Percentiles rank a stretch among this genome's conserved stretches.
These are phyloP conservation scores for Spathaspora hagerdaliae DNA, from an alignment of 805 yeast species.

Conservation along the genomic window DNA sequence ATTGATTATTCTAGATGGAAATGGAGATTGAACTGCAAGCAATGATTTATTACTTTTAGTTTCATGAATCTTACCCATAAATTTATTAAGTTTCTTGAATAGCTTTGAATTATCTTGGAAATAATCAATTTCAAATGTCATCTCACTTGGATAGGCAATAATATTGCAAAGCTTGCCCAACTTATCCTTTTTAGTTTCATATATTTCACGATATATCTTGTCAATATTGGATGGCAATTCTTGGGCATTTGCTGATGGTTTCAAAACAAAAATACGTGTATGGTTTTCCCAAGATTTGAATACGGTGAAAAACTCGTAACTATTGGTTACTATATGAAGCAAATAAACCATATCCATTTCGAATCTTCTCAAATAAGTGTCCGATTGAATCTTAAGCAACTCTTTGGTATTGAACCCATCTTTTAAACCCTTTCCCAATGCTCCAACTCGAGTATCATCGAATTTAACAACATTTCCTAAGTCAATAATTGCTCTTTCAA, in stretches of 20 bases:
- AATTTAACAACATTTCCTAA: constrained; percentile 73
- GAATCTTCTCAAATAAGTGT: constrained; percentile 52
- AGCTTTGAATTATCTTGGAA: constrained; percentile 54
- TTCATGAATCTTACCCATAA: constrained; percentile 54
- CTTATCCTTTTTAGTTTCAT: constrained; percentile 42
- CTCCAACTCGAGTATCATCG: constrained; percentile 70
- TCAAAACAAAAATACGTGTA: constrained; percentile 53
- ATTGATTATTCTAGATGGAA: constrained; percentile 41
- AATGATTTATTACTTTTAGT: constrained; percentile 58
- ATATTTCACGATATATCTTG: constrained; percentile 53
- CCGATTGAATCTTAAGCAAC: constrained; percentile 44
- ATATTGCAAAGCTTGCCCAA: constrained; percentile 39
- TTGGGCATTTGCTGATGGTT: constrained; percentile 68
- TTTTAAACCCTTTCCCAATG: constrained; percentile 80
- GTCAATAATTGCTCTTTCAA: constrained; percentile 73
- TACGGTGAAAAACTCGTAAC: constrained; percentile 69
- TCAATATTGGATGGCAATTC: constrained; percentile 54
- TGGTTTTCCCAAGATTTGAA: constrained; percentile 59
- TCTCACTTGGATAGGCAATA: constrained; percentile 48
- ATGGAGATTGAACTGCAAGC: constrained; percentile 73
- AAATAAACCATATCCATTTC: constrained; percentile 58
- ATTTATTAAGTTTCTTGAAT: constrained; percentile 53
- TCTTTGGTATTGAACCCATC: constrained; percentile 74
- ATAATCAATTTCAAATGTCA: constrained; percentile 53
- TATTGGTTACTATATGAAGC: constrained; percentile 65